Evolutionary conservation across 2,329 filamentous ascomycete genomes (phyloP).

Genomic region (Scedosporium dehoogii): DNA sequence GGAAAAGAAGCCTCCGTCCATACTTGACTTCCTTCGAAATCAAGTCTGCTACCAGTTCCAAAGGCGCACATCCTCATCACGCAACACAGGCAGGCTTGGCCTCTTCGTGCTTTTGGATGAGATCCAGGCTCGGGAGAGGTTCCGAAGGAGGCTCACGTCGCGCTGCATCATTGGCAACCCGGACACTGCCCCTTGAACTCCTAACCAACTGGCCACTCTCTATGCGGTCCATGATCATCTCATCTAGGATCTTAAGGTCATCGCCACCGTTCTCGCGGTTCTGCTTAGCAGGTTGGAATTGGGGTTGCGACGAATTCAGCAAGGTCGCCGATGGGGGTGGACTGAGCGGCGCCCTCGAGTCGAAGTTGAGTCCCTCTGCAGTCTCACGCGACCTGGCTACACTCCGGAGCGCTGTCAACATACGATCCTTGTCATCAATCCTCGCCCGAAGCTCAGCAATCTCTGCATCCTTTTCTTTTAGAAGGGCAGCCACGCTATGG

Average conservation of each 20-base stretch:
- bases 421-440: slow-evolving; percentile 89
- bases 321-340: slow-evolving; percentile 22
- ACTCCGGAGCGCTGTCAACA: slow-evolving; percentile 77
- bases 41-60: no score
- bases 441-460: slow-evolving; percentile 84
- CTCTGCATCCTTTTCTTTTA: slow-evolving; percentile 86
- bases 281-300: slow-evolving; percentile 23
- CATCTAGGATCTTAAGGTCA: slow-evolving; percentile 91
- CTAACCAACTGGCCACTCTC: slow-evolving; percentile 65
- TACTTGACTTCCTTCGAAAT: background rate
- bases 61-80: background rate
- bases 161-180: slow-evolving; percentile 17
- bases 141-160: slow-evolving; percentile 7
- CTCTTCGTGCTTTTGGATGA: background rate
- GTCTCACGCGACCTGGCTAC: slow-evolving; percentile 79
- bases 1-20: background rate
- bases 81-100: background rate
- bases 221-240: slow-evolving; percentile 89
- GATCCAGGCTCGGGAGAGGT: slow-evolving; percentile 1
- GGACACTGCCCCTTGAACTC: slow-evolving; percentile 56
- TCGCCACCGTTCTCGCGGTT: slow-evolving; percentile 63
- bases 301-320: slow-evolving; percentile 16
- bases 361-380: slow-evolving; percentile 40
- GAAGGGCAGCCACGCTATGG: slow-evolving; percentile 58
- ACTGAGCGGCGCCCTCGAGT: slow-evolving; percentile 10